phyloP scores from a whole-genome alignment of 2,329 filamentous ascomycete genomes.

The Verticillium zaregamsianum region DNA sequence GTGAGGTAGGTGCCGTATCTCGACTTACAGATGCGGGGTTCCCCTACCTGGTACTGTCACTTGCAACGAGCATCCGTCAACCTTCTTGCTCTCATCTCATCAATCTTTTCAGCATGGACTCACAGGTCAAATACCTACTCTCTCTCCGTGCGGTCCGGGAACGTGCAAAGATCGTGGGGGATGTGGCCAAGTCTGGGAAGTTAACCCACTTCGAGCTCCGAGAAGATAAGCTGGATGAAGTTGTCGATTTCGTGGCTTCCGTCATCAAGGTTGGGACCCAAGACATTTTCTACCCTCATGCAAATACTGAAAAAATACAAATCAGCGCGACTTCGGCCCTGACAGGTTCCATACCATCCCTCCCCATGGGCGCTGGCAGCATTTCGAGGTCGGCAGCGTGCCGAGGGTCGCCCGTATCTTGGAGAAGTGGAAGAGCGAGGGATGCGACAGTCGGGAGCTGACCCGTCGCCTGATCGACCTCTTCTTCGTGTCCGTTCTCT shows the following conservation, averaged over 20 bases:
- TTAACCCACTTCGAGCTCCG: constrained; percentile 39
- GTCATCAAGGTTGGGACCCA: constrained; percentile 35
- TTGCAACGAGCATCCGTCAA: background rate
- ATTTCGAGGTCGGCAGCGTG: constrained; percentile 54
- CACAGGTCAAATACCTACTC: constrained; percentile 26
- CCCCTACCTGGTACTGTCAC: background rate
- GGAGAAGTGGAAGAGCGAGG: constrained; percentile 36
- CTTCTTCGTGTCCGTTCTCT: constrained; percentile 56
- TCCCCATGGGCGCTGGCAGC: constrained; percentile 57
- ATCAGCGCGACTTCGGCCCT: constrained; percentile 46
- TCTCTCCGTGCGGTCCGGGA: constrained; percentile 31
- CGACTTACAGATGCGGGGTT: background rate
- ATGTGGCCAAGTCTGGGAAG: constrained; percentile 30
- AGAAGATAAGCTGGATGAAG: constrained; percentile 28
- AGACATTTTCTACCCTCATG: background rate
- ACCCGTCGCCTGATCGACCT: constrained; percentile 54
- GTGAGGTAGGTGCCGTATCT: background rate
- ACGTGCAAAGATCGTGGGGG: constrained; percentile 24
- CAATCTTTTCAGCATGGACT: constrained; percentile 1
- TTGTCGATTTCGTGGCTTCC: constrained; percentile 35
- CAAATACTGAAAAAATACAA: background rate
- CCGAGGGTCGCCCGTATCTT: constrained; percentile 42
- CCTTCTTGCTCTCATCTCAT: background rate
- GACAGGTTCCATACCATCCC: constrained; percentile 43
- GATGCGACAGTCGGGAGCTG: constrained; percentile 38